Base-by-base conservation (phyloP, 805 yeast species). In the Pichia scutulata region DNA sequence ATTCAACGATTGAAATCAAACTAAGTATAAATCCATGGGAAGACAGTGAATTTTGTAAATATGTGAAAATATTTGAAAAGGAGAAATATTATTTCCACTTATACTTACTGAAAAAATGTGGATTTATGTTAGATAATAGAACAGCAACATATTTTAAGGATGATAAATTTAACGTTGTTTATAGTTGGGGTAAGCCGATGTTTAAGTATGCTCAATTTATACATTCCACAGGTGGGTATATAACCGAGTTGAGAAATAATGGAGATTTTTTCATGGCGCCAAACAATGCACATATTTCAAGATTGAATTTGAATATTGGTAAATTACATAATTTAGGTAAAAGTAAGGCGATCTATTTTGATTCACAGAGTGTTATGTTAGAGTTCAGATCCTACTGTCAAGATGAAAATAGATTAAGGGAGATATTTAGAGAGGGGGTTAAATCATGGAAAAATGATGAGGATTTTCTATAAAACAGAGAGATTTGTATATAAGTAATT, bases 171-270 rank as follows among this genome's bases (percentile, higher is more conserved):
- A 89, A 87, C 43, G 82, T 90, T 21, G 63, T 73, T 18, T 92
- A 89, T 65, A 86, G 96, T 19, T 92, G 98, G 98, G 98, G 98
- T 2, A 78, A 74, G 51, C 95, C 96, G 2, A 72, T 71, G 33
- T 89, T 86, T 70, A 80, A 82, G 60, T 86, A 79, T 65, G 89
- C 88, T 1, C 99, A 93, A 66, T 95, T 86, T 62, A 84, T 93
- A 46, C 99, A 93, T 64, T 76, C 74, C 52, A 81, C 95, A 0
- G 99, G 99, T 2, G 82, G 87, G 1, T 88, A 90, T 59, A 80
- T 93, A 49, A 95, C 93, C 1, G 97, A 92, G 65, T 72, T 92
- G 30, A 72, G 90, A 56, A 87, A 81, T 39, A 82, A 80, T 56
- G 93, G 95, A 22, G 84, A 80, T 48, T 75, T 89, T 55, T 82